Conservation (phyloP, 2,329 filamentous ascomycete species). For the Colletotrichum tofieldiae region DNA sequence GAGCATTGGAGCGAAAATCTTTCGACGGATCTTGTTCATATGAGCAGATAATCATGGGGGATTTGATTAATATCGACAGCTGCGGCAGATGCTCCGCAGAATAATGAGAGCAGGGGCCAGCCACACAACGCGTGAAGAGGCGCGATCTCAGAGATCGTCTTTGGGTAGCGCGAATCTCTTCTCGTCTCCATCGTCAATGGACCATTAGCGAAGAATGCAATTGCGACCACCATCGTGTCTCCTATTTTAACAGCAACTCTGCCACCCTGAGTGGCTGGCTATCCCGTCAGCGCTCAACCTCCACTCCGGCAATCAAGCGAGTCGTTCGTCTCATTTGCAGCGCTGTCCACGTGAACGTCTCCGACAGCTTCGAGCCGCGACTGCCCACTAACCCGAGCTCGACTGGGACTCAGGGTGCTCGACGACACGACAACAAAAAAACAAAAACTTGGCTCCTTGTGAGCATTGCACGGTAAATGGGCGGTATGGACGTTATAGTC, state of each 20-base stretch:
- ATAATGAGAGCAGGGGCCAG: constrained; percentile 14
- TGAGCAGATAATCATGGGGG: constrained; percentile 29
- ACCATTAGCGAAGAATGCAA: neutral
- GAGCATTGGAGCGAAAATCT: constrained; percentile 34
- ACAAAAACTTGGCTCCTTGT: constrained; percentile 23
- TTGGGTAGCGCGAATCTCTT: constrained; percentile 23
- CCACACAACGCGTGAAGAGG: neutral
- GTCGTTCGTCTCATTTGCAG: constrained; percentile 41
- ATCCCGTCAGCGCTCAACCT: neutral
- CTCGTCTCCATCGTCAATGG: constrained; percentile 10
- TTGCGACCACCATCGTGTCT: constrained; percentile 1
- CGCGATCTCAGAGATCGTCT: constrained; percentile 6
- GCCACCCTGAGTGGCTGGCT: constrained; percentile 11
- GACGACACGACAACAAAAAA: constrained; percentile 2
- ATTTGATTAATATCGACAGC: constrained; percentile 36
- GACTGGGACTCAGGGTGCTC: neutral
- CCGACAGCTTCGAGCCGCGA: constrained; percentile 25
- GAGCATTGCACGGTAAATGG: neutral
- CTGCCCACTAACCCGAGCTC: constrained; percentile 26
- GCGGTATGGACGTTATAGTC: constrained; percentile 16
- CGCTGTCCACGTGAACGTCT: constrained; percentile 22
- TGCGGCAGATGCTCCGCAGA: constrained; percentile 23
- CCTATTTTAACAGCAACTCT: constrained; percentile 6
- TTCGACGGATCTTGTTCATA: constrained; percentile 35
- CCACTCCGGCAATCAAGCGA: constrained; percentile 33